Evolutionary conservation across 1,284 basidiomycete species (phyloP).

Genomic region (Heterobasidion parviporum): DNA sequence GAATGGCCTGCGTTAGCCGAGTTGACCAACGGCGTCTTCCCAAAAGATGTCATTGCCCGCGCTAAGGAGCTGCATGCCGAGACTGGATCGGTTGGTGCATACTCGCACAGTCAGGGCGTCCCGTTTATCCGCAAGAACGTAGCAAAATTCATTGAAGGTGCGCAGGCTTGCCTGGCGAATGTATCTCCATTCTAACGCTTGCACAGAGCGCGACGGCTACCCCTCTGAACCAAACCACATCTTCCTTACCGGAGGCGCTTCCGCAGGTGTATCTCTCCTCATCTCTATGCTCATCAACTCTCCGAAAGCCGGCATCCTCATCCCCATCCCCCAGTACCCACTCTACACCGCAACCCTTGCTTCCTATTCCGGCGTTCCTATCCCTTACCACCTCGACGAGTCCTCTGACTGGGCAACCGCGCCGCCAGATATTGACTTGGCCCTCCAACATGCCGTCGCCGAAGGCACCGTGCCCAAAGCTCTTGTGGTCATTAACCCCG

Average conservation of each 20-base stretch:
- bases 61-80: constrained; percentile 77
- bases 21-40: constrained; percentile 75
- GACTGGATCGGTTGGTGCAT: constrained; percentile 92
- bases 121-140: constrained; percentile 85
- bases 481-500: constrained; percentile 93
- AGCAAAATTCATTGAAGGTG: constrained; percentile 84
- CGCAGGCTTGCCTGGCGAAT: constrained; percentile 15
- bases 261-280: constrained; percentile 84
- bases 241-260: constrained; percentile 93
- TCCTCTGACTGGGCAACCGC: constrained; percentile 82
- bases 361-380: constrained; percentile 70
- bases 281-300: constrained; percentile 75
- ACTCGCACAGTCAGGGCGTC: constrained; percentile 94
- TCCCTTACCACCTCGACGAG: constrained; percentile 90
- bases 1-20: constrained; percentile 88
- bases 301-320: constrained; percentile 71
- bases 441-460: constrained; percentile 59
- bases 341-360: constrained; percentile 94
- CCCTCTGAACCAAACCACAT: constrained; percentile 81
- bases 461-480: constrained; percentile 68
- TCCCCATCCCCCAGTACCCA: constrained; percentile 98
- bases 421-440: constrained; percentile 56
- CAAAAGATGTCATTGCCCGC: constrained; percentile 78
- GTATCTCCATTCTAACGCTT: not conserved
- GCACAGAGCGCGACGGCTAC: constrained; percentile 79